phyloP scores from a whole-genome alignment of 192 early-diverging fungal genomes.

The Piromyces sp. region DNA sequence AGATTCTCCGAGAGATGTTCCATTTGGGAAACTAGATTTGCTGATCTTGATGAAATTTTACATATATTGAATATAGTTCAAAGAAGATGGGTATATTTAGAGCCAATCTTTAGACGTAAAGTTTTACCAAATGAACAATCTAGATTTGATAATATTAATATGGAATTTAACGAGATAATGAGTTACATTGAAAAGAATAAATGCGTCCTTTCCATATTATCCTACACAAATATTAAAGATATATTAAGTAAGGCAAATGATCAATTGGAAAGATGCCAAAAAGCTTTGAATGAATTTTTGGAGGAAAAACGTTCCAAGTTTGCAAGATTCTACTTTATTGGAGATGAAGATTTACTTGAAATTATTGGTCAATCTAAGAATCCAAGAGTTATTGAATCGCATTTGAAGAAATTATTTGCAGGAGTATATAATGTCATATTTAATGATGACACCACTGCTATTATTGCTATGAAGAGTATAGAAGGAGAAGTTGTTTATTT shows the following conservation, averaged over 20 bases:
- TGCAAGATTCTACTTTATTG: slow-evolving; percentile 39
- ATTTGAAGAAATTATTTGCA: slow-evolving; percentile 39
- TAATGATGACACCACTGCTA: slow-evolving; percentile 12
- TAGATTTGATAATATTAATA: slow-evolving; percentile 26
- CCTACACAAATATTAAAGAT: slow-evolving; percentile 14
- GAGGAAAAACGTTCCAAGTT: slow-evolving; percentile 29
- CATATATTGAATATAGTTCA: slow-evolving; percentile 29
- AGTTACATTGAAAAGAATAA: slow-evolving; percentile 12
- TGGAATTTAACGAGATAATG: slow-evolving; percentile 27
- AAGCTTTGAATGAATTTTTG: slow-evolving; percentile 38
- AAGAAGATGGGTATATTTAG: slow-evolving; percentile 36
- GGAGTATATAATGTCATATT: slow-evolving; percentile 35
- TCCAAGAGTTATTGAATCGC: slow-evolving; percentile 34
- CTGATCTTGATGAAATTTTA: slow-evolving; percentile 24
- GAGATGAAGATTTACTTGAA: slow-evolving; percentile 38
- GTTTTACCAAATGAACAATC: slow-evolving; percentile 27
- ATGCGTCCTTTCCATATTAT: slow-evolving; percentile 21
- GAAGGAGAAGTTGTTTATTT: slow-evolving; percentile 29
- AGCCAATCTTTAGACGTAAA: slow-evolving; percentile 39
- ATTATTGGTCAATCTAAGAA: slow-evolving; percentile 39
- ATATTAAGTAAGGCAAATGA: slow-evolving; percentile 22
- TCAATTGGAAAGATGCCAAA: slow-evolving; percentile 40
- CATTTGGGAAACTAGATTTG: slow-evolving; percentile 29
- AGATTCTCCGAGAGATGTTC: slow-evolving; percentile 28
- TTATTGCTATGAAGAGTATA: slow-evolving; percentile 29